Evolutionary conservation across 2,329 filamentous ascomycete species (phyloP).

Genomic region (Fonsecaea multimorphosa): DNA sequence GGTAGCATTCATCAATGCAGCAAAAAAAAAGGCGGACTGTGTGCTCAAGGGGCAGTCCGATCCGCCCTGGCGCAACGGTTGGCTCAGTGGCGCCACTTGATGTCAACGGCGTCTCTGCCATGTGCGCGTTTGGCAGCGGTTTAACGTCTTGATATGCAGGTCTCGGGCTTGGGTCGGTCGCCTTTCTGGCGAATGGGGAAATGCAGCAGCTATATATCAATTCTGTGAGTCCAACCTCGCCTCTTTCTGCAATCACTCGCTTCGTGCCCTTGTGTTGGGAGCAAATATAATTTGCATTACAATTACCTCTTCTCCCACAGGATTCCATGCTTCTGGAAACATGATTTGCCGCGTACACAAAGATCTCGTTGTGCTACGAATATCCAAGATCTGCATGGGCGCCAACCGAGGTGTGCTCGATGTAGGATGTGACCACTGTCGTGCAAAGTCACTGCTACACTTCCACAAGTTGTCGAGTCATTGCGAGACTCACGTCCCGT

Average conservation of each 20-base stretch:
- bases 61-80: neutral
- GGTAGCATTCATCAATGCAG: neutral
- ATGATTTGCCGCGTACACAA: slow-evolving; percentile 15
- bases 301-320: slow-evolving; percentile 21
- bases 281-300: slow-evolving; percentile 24
- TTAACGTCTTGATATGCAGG: slow-evolving; percentile 13
- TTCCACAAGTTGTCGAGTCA: neutral
- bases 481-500: neutral
- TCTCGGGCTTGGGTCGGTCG: neutral
- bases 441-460: slow-evolving; percentile 16
- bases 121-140: slow-evolving; percentile 12
- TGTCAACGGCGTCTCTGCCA: slow-evolving; percentile 21
- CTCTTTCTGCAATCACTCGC: slow-evolving; percentile 16
- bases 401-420: neutral
- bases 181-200: neutral
- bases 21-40: neutral
- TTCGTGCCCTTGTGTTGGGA: slow-evolving; percentile 16
- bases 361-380: slow-evolving; percentile 26
- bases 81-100: slow-evolving; percentile 1
- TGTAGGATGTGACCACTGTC: neutral
- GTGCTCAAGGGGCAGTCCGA: neutral
- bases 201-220: neutral
- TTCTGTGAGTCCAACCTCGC: slow-evolving; percentile 15
- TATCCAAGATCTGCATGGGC: neutral
- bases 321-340: slow-evolving; percentile 23